Evolutionary conservation across 2,329 filamentous ascomycete genomes (phyloP).

Genomic region (Epicoccum nigrum): DNA sequence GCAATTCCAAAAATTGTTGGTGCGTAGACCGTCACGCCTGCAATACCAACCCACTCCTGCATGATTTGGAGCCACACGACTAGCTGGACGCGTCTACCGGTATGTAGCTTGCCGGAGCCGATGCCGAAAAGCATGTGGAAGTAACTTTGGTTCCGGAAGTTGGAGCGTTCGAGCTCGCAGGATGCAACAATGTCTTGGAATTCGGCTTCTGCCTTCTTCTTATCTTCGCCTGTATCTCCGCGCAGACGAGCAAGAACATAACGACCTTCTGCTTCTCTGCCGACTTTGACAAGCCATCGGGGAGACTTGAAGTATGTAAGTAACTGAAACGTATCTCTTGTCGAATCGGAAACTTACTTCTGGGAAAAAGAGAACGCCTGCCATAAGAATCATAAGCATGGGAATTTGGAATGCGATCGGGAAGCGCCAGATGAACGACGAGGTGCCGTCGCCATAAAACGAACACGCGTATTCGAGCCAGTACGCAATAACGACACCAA

Average conservation of each 20-base stretch:
- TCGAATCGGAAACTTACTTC: conserved; percentile 59
- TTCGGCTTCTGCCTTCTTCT: conserved; percentile 54
- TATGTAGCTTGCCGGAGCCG: conserved; percentile 69
- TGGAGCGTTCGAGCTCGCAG: conserved; percentile 61
- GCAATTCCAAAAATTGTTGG: conserved; percentile 70
- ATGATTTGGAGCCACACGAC: conserved; percentile 75
- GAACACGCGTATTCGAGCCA: conserved; percentile 60
- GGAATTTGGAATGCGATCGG: conserved; percentile 74
- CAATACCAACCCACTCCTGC: conserved; percentile 73
- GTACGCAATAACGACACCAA: conserved; percentile 69
- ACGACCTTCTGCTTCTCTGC: conserved; percentile 69
- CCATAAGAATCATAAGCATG: conserved; percentile 64
- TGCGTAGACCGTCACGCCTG: conserved; percentile 65
- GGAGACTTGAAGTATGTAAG: conserved; percentile 38
- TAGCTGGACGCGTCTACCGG: conserved; percentile 70
- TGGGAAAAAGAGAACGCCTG: conserved; percentile 68
- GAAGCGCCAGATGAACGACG: conserved; percentile 69
- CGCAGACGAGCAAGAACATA: conserved; percentile 70
- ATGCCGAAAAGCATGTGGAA: conserved; percentile 70
- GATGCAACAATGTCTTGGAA: conserved; percentile 72
- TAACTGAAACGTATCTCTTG: background rate
- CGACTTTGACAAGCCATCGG: conserved; percentile 67
- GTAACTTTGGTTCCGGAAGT: conserved; percentile 63
- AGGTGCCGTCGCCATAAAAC: conserved; percentile 64
- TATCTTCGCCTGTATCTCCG: conserved; percentile 59